These are phyloP conservation scores for Cryoendolithus antarcticus DNA, from an alignment of 2,329 filamentous ascomycete genomes.

Conservation along the genomic window DNA sequence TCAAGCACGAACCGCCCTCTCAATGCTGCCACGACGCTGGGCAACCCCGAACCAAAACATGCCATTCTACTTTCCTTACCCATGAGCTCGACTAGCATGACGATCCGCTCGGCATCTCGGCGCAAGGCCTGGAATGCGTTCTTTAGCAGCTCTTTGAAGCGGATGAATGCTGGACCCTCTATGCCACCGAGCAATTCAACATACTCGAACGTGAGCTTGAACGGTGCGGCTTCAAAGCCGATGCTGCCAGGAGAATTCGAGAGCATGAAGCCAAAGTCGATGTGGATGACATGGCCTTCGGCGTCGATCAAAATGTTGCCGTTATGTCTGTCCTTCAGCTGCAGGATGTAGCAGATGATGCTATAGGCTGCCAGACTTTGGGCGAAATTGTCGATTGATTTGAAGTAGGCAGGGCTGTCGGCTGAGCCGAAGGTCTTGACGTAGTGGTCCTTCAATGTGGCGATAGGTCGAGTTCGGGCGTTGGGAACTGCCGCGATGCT, in stretches of 20 bases:
- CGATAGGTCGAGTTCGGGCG: slow-evolving; percentile 61
- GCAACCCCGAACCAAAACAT: slow-evolving; percentile 64
- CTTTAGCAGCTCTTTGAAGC: slow-evolving; percentile 70
- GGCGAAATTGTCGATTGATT: slow-evolving; percentile 66
- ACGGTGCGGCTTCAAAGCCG: slow-evolving; percentile 75
- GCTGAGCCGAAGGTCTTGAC: slow-evolving; percentile 62
- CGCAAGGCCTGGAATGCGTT: slow-evolving; percentile 72
- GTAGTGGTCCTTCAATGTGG: slow-evolving; percentile 71
- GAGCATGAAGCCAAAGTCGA: slow-evolving; percentile 83
- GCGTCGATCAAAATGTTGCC: slow-evolving; percentile 79
- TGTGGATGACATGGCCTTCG: slow-evolving; percentile 76
- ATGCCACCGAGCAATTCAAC: slow-evolving; percentile 70
- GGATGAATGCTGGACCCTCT: slow-evolving; percentile 55
- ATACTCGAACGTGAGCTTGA: slow-evolving; percentile 78
- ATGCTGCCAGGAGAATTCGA: slow-evolving; percentile 76
- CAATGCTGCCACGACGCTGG: slow-evolving; percentile 55
- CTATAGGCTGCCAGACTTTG: slow-evolving; percentile 75
- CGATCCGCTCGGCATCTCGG: slow-evolving; percentile 65
- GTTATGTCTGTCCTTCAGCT: slow-evolving; percentile 78
- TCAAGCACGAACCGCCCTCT: slow-evolving; percentile 70
- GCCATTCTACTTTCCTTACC: slow-evolving; percentile 74
- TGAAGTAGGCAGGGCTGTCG: slow-evolving; percentile 56
- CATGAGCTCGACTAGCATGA: slow-evolving; percentile 76
- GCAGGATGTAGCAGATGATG: slow-evolving; percentile 70
- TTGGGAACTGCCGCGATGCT: slow-evolving; percentile 62